These are phyloP conservation scores for Synchytrium microbalum DNA, from an alignment of 371 early-diverging fungal genomes.

Conservation along the genomic window DNA sequence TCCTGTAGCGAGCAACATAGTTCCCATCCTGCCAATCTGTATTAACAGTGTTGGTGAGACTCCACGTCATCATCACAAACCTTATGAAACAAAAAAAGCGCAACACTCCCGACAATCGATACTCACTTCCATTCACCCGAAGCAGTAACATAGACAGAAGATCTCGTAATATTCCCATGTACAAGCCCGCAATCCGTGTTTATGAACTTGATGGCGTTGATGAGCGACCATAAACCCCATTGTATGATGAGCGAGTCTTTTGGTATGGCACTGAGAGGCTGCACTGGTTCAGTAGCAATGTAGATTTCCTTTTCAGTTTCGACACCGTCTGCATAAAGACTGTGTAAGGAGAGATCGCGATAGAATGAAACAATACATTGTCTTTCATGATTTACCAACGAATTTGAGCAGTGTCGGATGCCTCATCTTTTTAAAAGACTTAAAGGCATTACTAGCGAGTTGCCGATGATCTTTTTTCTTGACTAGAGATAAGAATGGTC, in stretches of 20 bases:
- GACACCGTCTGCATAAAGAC: background rate
- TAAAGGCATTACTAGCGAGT: conserved; percentile 82
- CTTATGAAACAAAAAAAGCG: too few species aligned
- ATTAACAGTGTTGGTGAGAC: background rate
- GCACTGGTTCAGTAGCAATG: conserved; percentile 83
- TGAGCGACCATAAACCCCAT: conserved; percentile 4
- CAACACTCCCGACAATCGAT: too few species aligned
- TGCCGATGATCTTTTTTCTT: conserved; percentile 56
- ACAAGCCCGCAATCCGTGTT: conserved; percentile 77
- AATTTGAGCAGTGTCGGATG: conserved; percentile 83
- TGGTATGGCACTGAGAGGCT: conserved; percentile 48
- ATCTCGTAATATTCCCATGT: conserved; percentile 74
- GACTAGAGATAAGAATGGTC: conserved; percentile 78
- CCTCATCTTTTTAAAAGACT: conserved; percentile 75
- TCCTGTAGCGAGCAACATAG: conserved; percentile 63
- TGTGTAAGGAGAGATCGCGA: conserved; percentile 1
- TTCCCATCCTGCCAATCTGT: conserved; percentile 76
- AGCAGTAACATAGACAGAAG: conserved; percentile 74
- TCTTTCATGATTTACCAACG: conserved; percentile 79
- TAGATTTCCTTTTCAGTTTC: conserved; percentile 78
- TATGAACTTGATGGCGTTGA: conserved; percentile 71
- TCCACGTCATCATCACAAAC: too few species aligned
- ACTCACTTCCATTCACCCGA: conserved; percentile 86
- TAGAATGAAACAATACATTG: background rate
- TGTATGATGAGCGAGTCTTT: background rate